These are phyloP conservation scores for Rhodotorula taiwanensis DNA, from an alignment of 768 basidiomycete species.

Conservation along the genomic window DNA sequence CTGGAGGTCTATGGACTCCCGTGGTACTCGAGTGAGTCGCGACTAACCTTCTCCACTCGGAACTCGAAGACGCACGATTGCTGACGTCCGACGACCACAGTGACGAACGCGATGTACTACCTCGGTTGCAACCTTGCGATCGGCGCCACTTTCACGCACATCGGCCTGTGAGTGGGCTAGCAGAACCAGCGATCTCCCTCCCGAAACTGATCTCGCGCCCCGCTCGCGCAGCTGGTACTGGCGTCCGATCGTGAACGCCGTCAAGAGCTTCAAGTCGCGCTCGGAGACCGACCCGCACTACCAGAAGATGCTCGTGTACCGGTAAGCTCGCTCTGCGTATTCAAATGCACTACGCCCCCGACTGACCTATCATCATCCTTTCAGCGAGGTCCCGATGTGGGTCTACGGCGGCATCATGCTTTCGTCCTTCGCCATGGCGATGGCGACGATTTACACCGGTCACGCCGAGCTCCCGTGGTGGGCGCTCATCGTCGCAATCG, in stretches of 20 bases:
- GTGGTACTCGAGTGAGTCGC: conserved; percentile 29
- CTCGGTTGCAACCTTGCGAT: conserved; percentile 40
- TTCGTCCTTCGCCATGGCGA: conserved; percentile 35
- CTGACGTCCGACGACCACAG: too few relatives aligned
- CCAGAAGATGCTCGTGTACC: conserved; percentile 7
- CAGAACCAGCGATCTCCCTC: too few relatives aligned
- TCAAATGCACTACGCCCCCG: not conserved
- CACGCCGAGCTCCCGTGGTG: conserved; percentile 39
- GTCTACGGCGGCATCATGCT: conserved; percentile 39
- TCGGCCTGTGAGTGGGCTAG: conserved; percentile 4
- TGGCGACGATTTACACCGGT: conserved; percentile 35
- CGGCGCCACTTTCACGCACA: conserved; percentile 41
- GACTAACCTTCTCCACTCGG: conserved; percentile 25
- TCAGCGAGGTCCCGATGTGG: conserved; percentile 37
- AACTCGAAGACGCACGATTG: too few relatives aligned
- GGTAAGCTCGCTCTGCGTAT: not conserved
- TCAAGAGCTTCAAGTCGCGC: conserved; percentile 30
- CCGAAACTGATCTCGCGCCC: not conserved
- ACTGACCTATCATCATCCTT: conserved; percentile 17
- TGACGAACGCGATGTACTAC: conserved; percentile 16
- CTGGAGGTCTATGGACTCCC: conserved; percentile 23
- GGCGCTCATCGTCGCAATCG: conserved; percentile 50
- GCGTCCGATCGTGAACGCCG: conserved; percentile 21
- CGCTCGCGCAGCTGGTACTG: conserved; percentile 17
- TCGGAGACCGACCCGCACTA: conserved; percentile 27